These are phyloP conservation scores for Candida hispaniensis DNA, from an alignment of 805 yeast species.

Conservation along the genomic window DNA sequence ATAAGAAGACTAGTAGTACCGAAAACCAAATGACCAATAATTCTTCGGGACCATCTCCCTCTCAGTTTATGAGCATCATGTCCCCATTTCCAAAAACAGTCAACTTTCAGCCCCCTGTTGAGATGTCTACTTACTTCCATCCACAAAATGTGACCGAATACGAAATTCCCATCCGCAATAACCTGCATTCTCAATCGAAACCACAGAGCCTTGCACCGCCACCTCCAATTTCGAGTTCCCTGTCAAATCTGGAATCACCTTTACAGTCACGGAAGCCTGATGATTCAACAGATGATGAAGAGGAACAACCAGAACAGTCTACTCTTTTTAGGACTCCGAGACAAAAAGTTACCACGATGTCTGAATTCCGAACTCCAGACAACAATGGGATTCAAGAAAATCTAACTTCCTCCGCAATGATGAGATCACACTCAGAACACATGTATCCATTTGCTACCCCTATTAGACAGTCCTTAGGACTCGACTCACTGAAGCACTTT, in stretches of 20 bases:
- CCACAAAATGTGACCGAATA: too few species aligned
- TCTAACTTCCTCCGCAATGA: too few species aligned
- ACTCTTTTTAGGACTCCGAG: conserved; percentile 8
- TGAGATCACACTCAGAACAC: too few species aligned
- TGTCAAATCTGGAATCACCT: conserved; percentile 13
- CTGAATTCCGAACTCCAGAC: conserved; percentile 10
- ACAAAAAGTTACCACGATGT: conserved; percentile 2
- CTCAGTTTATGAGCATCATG: conserved; percentile 15
- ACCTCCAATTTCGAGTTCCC: too few species aligned
- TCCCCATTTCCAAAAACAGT: too few species aligned
- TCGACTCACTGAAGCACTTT: conserved; percentile 13
- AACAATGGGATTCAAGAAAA: too few species aligned
- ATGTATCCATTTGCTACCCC: conserved; percentile 14
- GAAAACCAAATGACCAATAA: neutral
- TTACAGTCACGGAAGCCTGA: conserved; percentile 13
- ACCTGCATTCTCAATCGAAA: too few species aligned
- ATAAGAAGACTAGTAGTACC: conserved; percentile 7
- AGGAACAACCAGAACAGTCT: conserved; percentile 1
- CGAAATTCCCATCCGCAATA: too few species aligned
- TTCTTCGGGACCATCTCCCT: conserved; percentile 4
- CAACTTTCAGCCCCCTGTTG: too few species aligned
- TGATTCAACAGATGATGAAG: conserved; percentile 13
- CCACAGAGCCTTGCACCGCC: too few species aligned
- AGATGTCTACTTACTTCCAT: too few species aligned
- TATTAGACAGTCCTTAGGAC: conserved; percentile 7